Evolutionary conservation across 768 basidiomycete genomes (phyloP), one percentile per base, ranked within the genome.

Genomic region (Trametes cubensis): DNA sequence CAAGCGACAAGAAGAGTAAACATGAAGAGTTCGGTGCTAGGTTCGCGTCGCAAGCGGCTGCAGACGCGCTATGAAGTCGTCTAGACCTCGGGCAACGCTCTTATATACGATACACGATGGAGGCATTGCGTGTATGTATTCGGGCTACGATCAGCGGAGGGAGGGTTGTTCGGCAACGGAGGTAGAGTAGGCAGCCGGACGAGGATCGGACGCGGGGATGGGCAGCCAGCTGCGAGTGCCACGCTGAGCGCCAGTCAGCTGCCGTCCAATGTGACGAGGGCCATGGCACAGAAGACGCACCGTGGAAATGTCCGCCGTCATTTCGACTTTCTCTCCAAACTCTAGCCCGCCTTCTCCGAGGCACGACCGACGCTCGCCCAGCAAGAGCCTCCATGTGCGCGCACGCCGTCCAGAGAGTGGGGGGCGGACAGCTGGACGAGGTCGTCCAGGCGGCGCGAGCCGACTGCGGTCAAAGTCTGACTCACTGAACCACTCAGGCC

Each of bases 221-320:
- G n/a, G n/a, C n/a, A n/a, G n/a, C n/a, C n/a, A n/a, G n/a, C n/a
- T n/a, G n/a, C n/a, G n/a, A n/a, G n/a, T n/a, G 41, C 23, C 62
- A 58, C 52, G 56, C 57, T 40, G 45, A 55, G 49, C 56, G 52
- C 47, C 51, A 21, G 62, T 63, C 62, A 63, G 50, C 51, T 63
- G 62, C 26, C 15, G 20, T n/a, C 39, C 57, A 63, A 58, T 63
- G 57, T 63, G 62, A 63, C 62, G 51, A 48, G 13, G 44, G 1
- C 38, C 18, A 45, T 18, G 51, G 23, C 41, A 41, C 39, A 38
- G 57, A 54, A 47, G 57, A 40, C 18, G 49, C 46, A 21, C 20
- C 25, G 61, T 42, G 49, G 58, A 45, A 44, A 15, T 28, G 1
- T 13, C 11, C n/a, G 51, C 46, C 61, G 61, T 51, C 61, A 62